Base-by-base conservation (phyloP, 2,329 filamentous ascomycete genomes). In the Tolypocladium tropicale region DNA sequence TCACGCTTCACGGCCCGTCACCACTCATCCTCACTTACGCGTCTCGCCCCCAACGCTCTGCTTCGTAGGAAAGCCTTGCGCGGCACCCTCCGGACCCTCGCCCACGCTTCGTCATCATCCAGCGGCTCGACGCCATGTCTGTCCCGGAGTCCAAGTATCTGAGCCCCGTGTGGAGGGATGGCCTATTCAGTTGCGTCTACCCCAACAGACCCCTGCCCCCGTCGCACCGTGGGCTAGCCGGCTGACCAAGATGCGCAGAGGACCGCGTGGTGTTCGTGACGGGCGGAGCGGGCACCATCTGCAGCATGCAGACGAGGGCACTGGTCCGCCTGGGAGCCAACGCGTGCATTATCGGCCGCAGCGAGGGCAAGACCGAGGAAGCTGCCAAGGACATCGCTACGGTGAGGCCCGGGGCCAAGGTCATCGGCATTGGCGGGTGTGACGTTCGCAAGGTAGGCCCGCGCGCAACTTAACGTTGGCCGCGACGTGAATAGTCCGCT, bases 221-320 rank as follows among this genome's bases (percentile, higher is more conserved):
- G 25, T 48, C 25, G 43, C 43, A n/a, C 18, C 43, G 18, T 7
- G 12, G 14, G 43, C 43, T 6, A n/a, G 43, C 25, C n/a, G 25
- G 43, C 43, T 48, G 30, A 48, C 25, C 23, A 1, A 23, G 53
- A 18, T 25, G 16, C 43, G 46, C 64, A 95, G 90, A 86, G 60
- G 85, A 86, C 68, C 93, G 94, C 66, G 92, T 97, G 49, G 83
- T 93, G 63, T 96, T 97, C 73, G 95, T 95, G 67, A 99, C 94
- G 4, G 94, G 94, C 57, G 94, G 94, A 54, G 91, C 91, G 6
- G 93, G 94, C 55, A 87, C 88, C 30, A 97, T 99, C 67, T 96
- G 94, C 76, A 94, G 88, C 64, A 91, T 89, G 55, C 94, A 97
- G 76, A 94, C 95, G 34, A 83, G 91, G 61, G 94, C 94, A 4